These are phyloP conservation scores for Phoenix dactylifera DNA, from an alignment of 176 grass and related monocot genomes.

Conservation along the genomic window DNA sequence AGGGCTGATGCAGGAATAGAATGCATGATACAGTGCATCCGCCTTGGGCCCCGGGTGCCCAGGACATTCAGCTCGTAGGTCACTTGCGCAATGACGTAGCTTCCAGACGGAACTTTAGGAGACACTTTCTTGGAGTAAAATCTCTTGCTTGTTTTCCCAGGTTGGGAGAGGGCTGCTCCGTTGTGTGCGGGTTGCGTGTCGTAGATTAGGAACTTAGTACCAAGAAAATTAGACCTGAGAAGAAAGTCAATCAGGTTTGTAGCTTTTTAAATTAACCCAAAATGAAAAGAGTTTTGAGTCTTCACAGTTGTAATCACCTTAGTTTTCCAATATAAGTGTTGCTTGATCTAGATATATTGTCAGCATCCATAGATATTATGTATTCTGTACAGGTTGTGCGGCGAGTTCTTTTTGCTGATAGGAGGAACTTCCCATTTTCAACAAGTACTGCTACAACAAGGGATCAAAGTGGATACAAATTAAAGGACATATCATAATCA, in stretches of 20 bases:
- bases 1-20: constrained; percentile 13
- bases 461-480: neutral
- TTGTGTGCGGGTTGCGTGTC: neutral
- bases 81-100: constrained; percentile 8
- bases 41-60: constrained; percentile 7
- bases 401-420: constrained; percentile 10
- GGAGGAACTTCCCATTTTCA: constrained; percentile 12
- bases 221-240: constrained; percentile 8
- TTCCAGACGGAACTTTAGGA: constrained; percentile 10
- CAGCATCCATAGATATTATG: constrained; percentile 2
- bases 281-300: too few relatives aligned
- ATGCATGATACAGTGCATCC: constrained; percentile 12
- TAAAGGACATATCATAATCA: neutral
- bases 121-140: constrained; percentile 18
- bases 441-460: constrained; percentile 1
- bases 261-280: too few relatives aligned
- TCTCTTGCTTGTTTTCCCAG: constrained; percentile 7
- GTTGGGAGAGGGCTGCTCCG: constrained; percentile 1
- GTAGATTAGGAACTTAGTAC: constrained; percentile 10
- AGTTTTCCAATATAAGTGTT: constrained; percentile 8
- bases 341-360: constrained; percentile 4
- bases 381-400: constrained; percentile 7
- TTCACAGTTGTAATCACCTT: neutral
- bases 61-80: constrained; percentile 10
- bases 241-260: neutral